Evolutionary conservation across 495 filamentous ascomycete species (phyloP), one percentile per base, ranked within the genome.

Genomic region (Letharia lupina): DNA sequence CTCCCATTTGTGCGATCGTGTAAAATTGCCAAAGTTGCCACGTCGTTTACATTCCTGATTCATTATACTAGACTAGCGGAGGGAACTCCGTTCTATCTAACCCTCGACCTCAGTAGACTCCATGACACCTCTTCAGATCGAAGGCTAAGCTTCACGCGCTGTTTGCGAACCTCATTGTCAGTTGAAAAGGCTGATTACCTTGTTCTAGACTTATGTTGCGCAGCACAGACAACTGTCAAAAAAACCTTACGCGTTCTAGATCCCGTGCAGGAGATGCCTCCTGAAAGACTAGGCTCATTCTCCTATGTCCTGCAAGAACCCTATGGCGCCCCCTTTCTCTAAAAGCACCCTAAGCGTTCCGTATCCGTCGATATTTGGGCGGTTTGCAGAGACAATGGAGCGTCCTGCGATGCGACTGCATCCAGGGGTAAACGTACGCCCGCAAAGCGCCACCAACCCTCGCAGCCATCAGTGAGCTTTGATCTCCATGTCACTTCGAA

Each of bases 311-410:
- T 16, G 10, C 50, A 54, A 33, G 10, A 11, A 10, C 48, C 4
- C n/a, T 23, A 13, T 13, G 48, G 28, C 23, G 12, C 33, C 28
- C 13, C 4, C 23, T 12, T 16, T 33, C 50, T 54, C 33, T 23
- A 33, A 0, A 12, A 16, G 15, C 11, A 54, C 23, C 23, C 28
- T 42, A 3, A 20, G 40, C 39, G 16, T 61, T 42, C 40, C 44
- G 35, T 61, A 28, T 61, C 60, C 60, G 35, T 61, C 23, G 39
- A 61, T 35, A 20, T 37, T 57, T 57, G 50, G 28, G 11, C 50
- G 50, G 15, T 54, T 16, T 33, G 50, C 12, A n/a, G 28, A 37
- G 54, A 57, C 54, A 57, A 57, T 57, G 54, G 54, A 57, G 31
- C 18, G 31, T 56, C 4, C 35, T 35, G 31, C 52, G 54, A 57